phyloP scores from a whole-genome alignment of 345 rosid genomes.

The Hibiscus trionum region DNA sequence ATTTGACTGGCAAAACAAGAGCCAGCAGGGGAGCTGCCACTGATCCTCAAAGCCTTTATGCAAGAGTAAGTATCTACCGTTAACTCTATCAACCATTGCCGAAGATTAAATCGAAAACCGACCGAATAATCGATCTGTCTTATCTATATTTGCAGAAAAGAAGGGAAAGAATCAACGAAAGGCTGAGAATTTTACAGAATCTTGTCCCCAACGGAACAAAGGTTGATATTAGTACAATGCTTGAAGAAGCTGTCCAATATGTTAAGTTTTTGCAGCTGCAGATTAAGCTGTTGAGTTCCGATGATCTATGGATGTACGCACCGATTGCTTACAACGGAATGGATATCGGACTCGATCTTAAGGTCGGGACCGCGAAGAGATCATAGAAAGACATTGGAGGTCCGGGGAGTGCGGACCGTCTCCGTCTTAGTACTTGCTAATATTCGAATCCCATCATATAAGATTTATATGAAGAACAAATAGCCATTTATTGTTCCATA shows the following conservation, averaged over 20 bases:
- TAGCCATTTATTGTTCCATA: slow-evolving; percentile 17
- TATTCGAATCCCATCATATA: too few relatives aligned
- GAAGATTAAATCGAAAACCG: background rate
- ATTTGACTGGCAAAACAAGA: slow-evolving; percentile 58
- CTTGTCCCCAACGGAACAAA: slow-evolving; percentile 92
- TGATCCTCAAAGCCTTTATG: slow-evolving; percentile 80
- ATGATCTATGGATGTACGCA: slow-evolving; percentile 89
- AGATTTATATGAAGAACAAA: background rate
- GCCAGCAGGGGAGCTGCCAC: slow-evolving; percentile 75
- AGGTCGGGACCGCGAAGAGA: slow-evolving; percentile 24
- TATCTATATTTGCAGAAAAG: slow-evolving; percentile 51
- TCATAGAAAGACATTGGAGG: background rate
- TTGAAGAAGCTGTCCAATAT: slow-evolving; percentile 86
- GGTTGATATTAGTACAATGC: slow-evolving; percentile 96
- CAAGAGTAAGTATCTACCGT: slow-evolving; percentile 39
- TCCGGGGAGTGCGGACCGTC: background rate
- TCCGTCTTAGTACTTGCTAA: background rate
- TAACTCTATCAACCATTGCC: background rate
- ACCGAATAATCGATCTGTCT: background rate
- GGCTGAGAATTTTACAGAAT: slow-evolving; percentile 64
- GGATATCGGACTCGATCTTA: slow-evolving; percentile 57
- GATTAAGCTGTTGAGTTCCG: slow-evolving; percentile 82
- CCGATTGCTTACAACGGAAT: slow-evolving; percentile 85
- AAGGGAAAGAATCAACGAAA: slow-evolving; percentile 81
- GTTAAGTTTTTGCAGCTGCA: slow-evolving; percentile 85